Conservation (phyloP, 2,329 filamentous ascomycete genomes). For the Penicillium sp. region DNA sequence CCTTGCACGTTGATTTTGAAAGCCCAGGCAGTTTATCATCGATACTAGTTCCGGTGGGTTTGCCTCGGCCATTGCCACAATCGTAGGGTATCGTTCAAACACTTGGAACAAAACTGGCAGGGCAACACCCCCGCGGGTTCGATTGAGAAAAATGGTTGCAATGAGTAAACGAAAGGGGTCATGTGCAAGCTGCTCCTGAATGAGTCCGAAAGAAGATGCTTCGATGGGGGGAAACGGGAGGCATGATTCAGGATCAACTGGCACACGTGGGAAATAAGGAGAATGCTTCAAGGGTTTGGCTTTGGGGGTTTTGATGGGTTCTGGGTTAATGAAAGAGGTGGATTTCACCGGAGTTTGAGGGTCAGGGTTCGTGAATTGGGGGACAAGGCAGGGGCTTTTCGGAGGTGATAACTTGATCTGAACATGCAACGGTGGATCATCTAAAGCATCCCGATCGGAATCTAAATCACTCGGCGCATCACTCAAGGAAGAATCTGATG, state of each 20-base stretch:
- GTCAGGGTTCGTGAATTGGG: not conserved
- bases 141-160: constrained; percentile 80
- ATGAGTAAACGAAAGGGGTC: constrained; percentile 79
- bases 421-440: not conserved
- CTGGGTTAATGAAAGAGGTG: not conserved
- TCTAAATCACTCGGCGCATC: constrained; percentile 35
- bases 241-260: constrained; percentile 42
- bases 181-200: constrained; percentile 74
- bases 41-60: constrained; percentile 55
- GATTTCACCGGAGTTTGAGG: constrained; percentile 8
- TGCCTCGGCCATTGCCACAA: constrained; percentile 60
- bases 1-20: constrained; percentile 65
- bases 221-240: constrained; percentile 65
- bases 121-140: constrained; percentile 70
- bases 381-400: not conserved
- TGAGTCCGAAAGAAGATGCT: constrained; percentile 66
- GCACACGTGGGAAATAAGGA: constrained; percentile 43
- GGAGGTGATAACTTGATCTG: not conserved
- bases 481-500: constrained; percentile 35
- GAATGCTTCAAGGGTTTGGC: constrained; percentile 32
- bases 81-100: constrained; percentile 66
- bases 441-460: constrained; percentile 5
- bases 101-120: constrained; percentile 73
- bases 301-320: constrained; percentile 12
- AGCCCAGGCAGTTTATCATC: constrained; percentile 68